These are phyloP conservation scores for Furcasterigmium sp. DNA, from an alignment of 2,329 filamentous ascomycete species.

Conservation along the genomic window DNA sequence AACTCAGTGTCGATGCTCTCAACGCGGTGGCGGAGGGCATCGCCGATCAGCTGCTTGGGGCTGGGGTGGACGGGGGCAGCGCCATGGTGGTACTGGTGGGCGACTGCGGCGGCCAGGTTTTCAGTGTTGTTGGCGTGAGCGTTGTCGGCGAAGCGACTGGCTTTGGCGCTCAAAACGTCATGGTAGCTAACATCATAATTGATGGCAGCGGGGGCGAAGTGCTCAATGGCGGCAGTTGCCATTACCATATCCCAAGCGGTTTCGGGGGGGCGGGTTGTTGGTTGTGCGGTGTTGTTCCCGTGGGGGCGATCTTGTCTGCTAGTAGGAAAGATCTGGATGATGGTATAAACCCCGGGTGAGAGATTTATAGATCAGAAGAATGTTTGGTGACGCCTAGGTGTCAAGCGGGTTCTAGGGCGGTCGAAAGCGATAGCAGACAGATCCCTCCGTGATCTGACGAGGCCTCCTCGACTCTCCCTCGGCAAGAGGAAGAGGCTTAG, in stretches of 20 bases:
- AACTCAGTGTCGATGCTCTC: conserved; percentile 78
- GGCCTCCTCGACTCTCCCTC: conserved; percentile 99
- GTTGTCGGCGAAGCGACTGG: conserved; percentile 30
- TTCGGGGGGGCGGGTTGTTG: conserved; percentile 11
- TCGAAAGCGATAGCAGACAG: conserved; percentile 90
- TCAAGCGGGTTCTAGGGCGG: conserved; percentile 73
- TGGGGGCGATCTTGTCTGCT: not conserved
- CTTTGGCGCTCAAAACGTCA: conserved; percentile 38
- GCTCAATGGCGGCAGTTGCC: conserved; percentile 56
- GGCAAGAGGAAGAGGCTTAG: conserved; percentile 97
- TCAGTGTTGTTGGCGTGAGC: conserved; percentile 32
- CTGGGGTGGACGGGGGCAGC: conserved; percentile 16
- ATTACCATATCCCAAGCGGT: conserved; percentile 56
- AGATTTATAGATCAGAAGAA: not conserved
- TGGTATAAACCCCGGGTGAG: conserved; percentile 9
- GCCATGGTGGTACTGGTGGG: not conserved
- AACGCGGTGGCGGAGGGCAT: conserved; percentile 81
- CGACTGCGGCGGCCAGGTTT: conserved; percentile 15
- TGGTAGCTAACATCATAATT: conserved; percentile 38
- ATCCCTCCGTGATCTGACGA: conserved; percentile 86
- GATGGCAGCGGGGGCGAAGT: conserved; percentile 40
- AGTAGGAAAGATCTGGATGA: conserved; percentile 4
- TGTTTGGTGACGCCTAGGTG: conserved; percentile 9
- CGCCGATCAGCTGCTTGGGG: conserved; percentile 78
- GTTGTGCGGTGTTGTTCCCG: not conserved